Base-by-base conservation (phyloP, 2,329 filamentous ascomycete species). In the Didymella glomerata region DNA sequence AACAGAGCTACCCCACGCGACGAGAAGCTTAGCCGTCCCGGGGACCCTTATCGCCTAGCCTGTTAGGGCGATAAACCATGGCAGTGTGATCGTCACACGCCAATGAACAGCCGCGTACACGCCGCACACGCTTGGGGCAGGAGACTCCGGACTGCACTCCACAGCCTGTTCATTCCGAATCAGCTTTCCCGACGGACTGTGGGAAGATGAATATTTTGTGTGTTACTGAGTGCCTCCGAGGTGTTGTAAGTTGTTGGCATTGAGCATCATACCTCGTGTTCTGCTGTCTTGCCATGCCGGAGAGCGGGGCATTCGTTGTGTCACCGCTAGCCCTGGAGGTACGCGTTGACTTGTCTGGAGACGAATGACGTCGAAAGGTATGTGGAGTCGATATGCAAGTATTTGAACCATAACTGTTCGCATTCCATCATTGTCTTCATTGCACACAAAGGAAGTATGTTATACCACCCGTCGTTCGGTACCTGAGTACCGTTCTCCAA, bases 1-100 rank as follows among this genome's bases (percentile, higher is more conserved):
- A 58, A 58, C 18, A 40, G 28, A 54, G 55, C 49, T 58, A 58
- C 55, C 54, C 55, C 55, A 58, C 55, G 55, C 55, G 46, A 54
- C 38, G n/a, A 30, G 49, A 59, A 54, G 56, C 56, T 59, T 59
- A 59, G 56, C 46, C 25, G 9, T 18, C 24, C 30, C 41, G n/a
- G 47, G 54, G 27, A 24, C 55, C 56, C 45, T 59, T 40, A 50
- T 54, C 50, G 56, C 32, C 48, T 59, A 59, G 32, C 56, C 50
- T 0, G 10, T 11, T 25, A 34, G 32, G 56, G 49, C 3, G 20
- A 45, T 42, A 38, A 28, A 16, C 10, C n/a, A 14, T 36, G 44
- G 20, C 38, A 44, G 20, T n/a, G 54, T 51, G 36, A 48, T 45
- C 36, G 27, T 22, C 38, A 52, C 41, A 52, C 54, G 48, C 54